Conservation (phyloP, 208 protist genomes). For the Naegleria lovaniensis region DNA sequence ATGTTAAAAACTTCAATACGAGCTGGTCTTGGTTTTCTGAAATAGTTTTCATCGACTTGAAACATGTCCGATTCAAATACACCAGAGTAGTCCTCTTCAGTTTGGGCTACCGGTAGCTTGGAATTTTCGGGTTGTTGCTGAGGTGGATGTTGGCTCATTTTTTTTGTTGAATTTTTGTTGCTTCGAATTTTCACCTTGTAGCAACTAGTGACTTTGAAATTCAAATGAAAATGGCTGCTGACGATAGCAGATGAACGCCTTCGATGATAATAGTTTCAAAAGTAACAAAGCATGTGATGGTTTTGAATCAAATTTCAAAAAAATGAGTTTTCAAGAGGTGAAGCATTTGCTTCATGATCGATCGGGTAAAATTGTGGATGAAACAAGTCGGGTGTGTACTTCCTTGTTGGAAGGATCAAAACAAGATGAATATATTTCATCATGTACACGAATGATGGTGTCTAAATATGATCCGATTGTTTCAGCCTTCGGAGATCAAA, state of each 20-base stretch:
- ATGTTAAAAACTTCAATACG: background rate
- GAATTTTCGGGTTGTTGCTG: too few relatives aligned
- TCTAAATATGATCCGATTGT: background rate
- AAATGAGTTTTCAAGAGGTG: background rate
- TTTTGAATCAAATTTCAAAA: background rate
- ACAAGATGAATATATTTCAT: conserved; percentile 9
- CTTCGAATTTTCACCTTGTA: too few relatives aligned
- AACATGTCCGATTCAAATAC: background rate
- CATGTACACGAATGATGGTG: background rate
- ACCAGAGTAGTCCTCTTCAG: too few relatives aligned
- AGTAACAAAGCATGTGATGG: too few relatives aligned
- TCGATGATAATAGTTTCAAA: too few relatives aligned
- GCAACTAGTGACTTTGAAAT: too few relatives aligned
- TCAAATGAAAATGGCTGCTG: too few relatives aligned
- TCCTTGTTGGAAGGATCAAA: background rate
- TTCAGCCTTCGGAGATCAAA: background rate
- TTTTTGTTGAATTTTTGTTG: too few relatives aligned
- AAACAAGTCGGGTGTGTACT: background rate
- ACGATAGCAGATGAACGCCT: too few relatives aligned
- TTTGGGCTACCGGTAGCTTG: too few relatives aligned
- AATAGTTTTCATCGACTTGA: background rate
- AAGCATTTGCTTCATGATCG: background rate
- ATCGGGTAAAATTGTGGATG: background rate
- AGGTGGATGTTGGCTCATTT: too few relatives aligned
- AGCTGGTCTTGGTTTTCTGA: background rate